Evolutionary conservation across 2,329 filamentous ascomycete genomes (phyloP), one percentile per base, ranked within the genome.

Genomic region (Aspergillus ibericus): DNA sequence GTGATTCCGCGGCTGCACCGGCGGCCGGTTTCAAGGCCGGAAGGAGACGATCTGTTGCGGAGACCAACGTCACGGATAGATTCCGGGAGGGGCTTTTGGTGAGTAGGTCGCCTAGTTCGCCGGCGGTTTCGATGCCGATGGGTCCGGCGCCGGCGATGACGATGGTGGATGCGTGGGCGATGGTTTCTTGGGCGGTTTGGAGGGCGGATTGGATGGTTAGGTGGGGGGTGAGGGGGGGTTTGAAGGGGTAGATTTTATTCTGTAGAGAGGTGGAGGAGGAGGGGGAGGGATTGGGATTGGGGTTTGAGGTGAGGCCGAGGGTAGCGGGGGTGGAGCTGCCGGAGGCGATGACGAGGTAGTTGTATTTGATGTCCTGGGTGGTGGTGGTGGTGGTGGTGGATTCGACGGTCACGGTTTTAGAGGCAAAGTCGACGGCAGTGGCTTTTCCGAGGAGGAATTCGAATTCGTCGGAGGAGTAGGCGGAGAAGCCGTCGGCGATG

Each of bases 321-420:
- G 35, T 20, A 1, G 78, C 74, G 9, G 75, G 69, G 1, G 83
- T 82, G 12, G 67, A 77, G 38, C 80, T 80, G 7, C 84, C 84
- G 0, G 83, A 84, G 8, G 83, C 82, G 58, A 86, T 80, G 50
- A 86, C 74, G 2, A 86, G 75, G n/a, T 82, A 80, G 63, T 85
- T 79, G 67, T 82, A 86, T 2, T 72, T 56, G 10, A 85, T 61
- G 4, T 64, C 20, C 48, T 59, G 49, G 44, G 58, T 34, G 16
- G 13, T 32, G 1, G n/a, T 2, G 6, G 4, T 20, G 18, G 10
- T 6, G n/a, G 10, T 20, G 8, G 18, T 6, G 10, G 4, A 22
- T 42, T 47, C 13, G 67, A 83, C 75, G 3, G 74, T 71, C 6
- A 86, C 75, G 1, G 70, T 79, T 29, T 81, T 78, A 18, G 63